Conservation (phyloP, 2,329 filamentous ascomycete genomes). For the Exserohilum turcica region DNA sequence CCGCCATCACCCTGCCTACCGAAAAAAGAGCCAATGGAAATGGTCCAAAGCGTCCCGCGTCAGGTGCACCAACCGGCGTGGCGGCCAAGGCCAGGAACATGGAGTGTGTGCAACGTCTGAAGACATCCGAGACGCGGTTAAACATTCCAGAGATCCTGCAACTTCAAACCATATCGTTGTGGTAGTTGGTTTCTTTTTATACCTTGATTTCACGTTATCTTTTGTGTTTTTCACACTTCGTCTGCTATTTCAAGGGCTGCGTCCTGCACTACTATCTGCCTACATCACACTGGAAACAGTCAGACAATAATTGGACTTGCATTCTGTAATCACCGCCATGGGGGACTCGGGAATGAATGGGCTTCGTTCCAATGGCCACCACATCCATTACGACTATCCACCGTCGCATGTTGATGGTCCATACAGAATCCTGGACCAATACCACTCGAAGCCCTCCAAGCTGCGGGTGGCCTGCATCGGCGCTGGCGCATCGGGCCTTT, state of each 20-base stretch:
- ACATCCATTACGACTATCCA: slow-evolving; percentile 36
- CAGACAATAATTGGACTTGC: no score
- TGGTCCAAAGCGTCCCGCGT: slow-evolving; percentile 19
- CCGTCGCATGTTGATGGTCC: slow-evolving; percentile 36
- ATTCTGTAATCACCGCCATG: slow-evolving; percentile 20
- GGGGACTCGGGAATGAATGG: slow-evolving; percentile 37
- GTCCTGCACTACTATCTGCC: background rate
- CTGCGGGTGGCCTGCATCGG: slow-evolving; percentile 38
- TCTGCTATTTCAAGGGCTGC: slow-evolving; percentile 1
- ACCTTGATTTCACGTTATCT: slow-evolving; percentile 5
- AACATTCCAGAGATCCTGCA: slow-evolving; percentile 28
- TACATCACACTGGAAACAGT: no score
- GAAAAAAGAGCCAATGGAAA: background rate
- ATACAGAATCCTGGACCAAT: slow-evolving; percentile 41
- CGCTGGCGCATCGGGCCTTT: slow-evolving; percentile 40
- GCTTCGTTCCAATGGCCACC: slow-evolving; percentile 36
- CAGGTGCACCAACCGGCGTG: slow-evolving; percentile 15
- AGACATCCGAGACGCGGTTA: slow-evolving; percentile 34
- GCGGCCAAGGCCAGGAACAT: slow-evolving; percentile 8
- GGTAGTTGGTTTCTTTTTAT: slow-evolving; percentile 5
- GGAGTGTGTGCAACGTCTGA: background rate
- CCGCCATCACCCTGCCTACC: slow-evolving; percentile 2
- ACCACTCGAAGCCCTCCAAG: slow-evolving; percentile 41
- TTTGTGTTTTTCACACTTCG: background rate
- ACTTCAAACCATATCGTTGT: slow-evolving; percentile 25